phyloP scores from a whole-genome alignment of 2,329 filamentous ascomycete species.

The Aspergillus phoenicis region DNA sequence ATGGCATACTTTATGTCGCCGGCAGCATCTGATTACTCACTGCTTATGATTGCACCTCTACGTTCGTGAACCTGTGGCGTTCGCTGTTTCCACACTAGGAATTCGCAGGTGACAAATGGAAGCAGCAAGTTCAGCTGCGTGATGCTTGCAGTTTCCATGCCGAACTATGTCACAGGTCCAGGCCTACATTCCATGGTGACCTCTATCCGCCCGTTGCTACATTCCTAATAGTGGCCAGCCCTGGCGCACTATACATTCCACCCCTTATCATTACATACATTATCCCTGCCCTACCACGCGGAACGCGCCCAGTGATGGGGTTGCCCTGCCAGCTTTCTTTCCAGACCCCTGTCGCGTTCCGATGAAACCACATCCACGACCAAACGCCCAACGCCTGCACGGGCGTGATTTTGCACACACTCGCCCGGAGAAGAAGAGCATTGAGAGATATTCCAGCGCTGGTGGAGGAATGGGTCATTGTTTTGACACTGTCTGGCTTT shows the following conservation, averaged over 20 bases:
- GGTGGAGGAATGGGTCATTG: slow-evolving; percentile 17
- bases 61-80: background rate
- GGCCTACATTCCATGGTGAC: slow-evolving; percentile 20
- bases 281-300: slow-evolving; percentile 11
- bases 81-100: background rate
- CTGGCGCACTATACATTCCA: slow-evolving; percentile 23
- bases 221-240: slow-evolving; percentile 25
- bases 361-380: slow-evolving; percentile 1
- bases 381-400: background rate
- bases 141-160: slow-evolving; percentile 23
- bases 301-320: background rate
- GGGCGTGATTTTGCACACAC: background rate
- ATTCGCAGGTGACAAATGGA: background rate
- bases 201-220: slow-evolving; percentile 15
- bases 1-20: no score
- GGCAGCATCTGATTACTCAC: no score
- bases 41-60: background rate
- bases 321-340: slow-evolving; percentile 2
- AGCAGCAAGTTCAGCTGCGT: background rate
- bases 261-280: slow-evolving; percentile 18
- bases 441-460: background rate
- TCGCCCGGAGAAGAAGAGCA: background rate
- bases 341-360: slow-evolving; percentile 8
- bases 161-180: slow-evolving; percentile 14
- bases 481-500: slow-evolving; percentile 20